Evolutionary conservation across 139 green algal species (phyloP).

Genomic region (Picochlorum sp.): DNA sequence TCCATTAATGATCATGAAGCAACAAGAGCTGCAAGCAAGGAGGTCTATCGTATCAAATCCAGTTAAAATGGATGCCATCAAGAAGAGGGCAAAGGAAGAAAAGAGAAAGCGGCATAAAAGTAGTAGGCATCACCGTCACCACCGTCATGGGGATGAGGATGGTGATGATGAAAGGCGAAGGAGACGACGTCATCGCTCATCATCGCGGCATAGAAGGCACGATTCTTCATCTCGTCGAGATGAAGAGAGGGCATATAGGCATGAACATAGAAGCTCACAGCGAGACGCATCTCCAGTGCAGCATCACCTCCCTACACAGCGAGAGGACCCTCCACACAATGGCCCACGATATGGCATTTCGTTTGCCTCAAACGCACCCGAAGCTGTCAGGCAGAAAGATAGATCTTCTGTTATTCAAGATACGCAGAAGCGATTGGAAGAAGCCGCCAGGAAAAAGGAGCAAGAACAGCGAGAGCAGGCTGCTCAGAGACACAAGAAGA

Average conservation of each 20-base stretch:
- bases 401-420: conserved; percentile 20
- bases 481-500: conserved; percentile 27
- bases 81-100: conserved; percentile 34
- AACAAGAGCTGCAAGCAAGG: conserved; percentile 57
- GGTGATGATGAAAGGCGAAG: background rate
- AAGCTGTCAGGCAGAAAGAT: conserved; percentile 15
- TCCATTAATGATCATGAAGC: conserved; percentile 78
- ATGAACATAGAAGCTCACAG: background rate
- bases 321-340: conserved; percentile 15
- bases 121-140: conserved; percentile 38
- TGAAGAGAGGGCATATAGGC: background rate
- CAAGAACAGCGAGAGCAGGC: conserved; percentile 44
- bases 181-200: background rate
- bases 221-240: background rate
- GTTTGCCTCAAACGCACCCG: conserved; percentile 13
- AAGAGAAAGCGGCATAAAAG: conserved; percentile 40
- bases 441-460: conserved; percentile 38
- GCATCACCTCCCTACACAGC: too few relatives aligned
- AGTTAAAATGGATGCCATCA: conserved; percentile 39
- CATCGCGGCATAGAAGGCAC: background rate
- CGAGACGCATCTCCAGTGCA: background rate
- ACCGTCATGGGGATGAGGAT: conserved; percentile 4
- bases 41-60: conserved; percentile 53
- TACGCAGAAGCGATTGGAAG: conserved; percentile 52
- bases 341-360: conserved; percentile 28